phyloP scores from a whole-genome alignment of 768 basidiomycete genomes.

The Boletus barrowsii region DNA sequence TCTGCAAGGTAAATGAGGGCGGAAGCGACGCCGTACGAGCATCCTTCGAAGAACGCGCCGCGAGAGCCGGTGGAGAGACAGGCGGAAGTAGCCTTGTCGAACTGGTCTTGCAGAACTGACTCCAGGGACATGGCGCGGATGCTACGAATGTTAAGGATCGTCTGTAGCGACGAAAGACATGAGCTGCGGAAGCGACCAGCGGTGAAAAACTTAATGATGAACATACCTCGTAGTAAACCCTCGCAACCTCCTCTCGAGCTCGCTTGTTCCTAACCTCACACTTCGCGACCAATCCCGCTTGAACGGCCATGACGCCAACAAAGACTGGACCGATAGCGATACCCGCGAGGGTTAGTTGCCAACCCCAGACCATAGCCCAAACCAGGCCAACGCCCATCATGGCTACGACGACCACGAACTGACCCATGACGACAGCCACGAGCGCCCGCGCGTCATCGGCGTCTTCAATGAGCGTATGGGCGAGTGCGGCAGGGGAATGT shows the following conservation, averaged over 20 bases:
- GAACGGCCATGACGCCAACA: constrained; percentile 66
- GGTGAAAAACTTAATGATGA: not conserved
- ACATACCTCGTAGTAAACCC: constrained; percentile 80
- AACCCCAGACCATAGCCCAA: constrained; percentile 87
- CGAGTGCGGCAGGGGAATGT: constrained; percentile 57
- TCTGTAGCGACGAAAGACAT: constrained; percentile 35
- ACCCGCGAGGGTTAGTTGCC: constrained; percentile 92
- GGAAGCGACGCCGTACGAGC: constrained; percentile 75
- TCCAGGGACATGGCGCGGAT: constrained; percentile 89
- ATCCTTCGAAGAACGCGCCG: constrained; percentile 86
- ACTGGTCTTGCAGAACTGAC: constrained; percentile 62
- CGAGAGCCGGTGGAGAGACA: constrained; percentile 67
- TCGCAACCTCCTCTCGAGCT: constrained; percentile 81
- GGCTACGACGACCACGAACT: constrained; percentile 65
- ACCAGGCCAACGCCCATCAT: constrained; percentile 84
- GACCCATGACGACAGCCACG: constrained; percentile 68
- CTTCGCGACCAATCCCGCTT: constrained; percentile 66
- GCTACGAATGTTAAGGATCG: constrained; percentile 78
- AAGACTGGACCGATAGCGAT: constrained; percentile 86
- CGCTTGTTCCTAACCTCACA: constrained; percentile 81
- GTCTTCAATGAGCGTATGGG: constrained; percentile 82
- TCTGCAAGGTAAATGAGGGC: constrained; percentile 87
- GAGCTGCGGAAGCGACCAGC: not conserved
- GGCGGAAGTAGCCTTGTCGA: constrained; percentile 55
- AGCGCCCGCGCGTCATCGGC: constrained; percentile 83